Base-by-base conservation (phyloP, 148 eudicot species). In the Fallopia convolvulus region DNA sequence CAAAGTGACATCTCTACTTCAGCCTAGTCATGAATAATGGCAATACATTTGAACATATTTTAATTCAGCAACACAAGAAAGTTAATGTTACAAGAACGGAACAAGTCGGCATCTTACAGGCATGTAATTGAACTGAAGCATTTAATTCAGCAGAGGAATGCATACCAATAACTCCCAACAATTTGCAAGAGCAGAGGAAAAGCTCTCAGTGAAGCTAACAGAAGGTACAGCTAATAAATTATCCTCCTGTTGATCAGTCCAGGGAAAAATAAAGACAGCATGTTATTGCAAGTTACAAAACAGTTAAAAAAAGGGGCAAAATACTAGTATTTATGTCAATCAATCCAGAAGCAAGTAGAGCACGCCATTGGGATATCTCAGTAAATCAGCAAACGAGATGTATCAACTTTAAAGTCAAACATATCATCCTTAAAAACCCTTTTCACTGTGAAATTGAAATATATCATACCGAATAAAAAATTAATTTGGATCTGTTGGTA, bases 101-200 rank as follows among this genome's bases (percentile, higher is more conserved):
- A 63, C 39, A 65, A 65, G n/a, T 68, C 72, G 32, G 21, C 3
- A 68, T n/a, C 10, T 23, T 14, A 39, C 72, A 36, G 72, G 4
- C 23, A 15, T 68, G 44, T 36, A 15, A 36, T 4, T 68, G 44
- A 36, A 33, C 1, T 6, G 5, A 7, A 14, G 44, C 20, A 32
- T 15, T 33, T 1, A 6, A 15, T 68, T 68, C 46, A 36, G 72
- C 44, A 36, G 72, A 68, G 42, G 21, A 73, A 41, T 14, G 74
- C 74, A 8, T 82, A 94, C 98, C 93, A 87, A 48, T 53, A 30
- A 76, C 74, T 76, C 72, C 99, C 99, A 92, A 85, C 90, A 89
- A 66, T 82, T 78, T 50, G 85, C 84, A 42, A 94, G 89, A 77
- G 85, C 75, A 14, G 87, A 58, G 66, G 81, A 80, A 75, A 94